Percentiles rank a stretch among this genome's conserved stretches.
These are phyloP conservation scores for Ophiosphaerella herpotricha DNA, from an alignment of 2,329 filamentous ascomycete species.

Conservation along the genomic window DNA sequence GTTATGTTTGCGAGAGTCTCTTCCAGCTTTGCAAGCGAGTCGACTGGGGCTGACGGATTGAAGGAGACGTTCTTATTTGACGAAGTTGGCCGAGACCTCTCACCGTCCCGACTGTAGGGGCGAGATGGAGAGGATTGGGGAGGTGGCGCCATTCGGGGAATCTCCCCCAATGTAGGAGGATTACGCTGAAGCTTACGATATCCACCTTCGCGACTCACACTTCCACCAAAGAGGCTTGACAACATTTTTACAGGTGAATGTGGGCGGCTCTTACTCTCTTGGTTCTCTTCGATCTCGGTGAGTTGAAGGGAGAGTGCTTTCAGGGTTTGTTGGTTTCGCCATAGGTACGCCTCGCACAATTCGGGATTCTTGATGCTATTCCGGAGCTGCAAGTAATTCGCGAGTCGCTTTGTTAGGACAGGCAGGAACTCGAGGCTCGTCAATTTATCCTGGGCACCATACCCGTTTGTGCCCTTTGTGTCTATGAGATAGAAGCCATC, in stretches of 20 bases:
- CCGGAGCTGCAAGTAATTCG: constrained; percentile 72
- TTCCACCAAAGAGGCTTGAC: constrained; percentile 76
- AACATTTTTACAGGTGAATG: constrained; percentile 91
- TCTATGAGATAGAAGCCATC: constrained; percentile 63
- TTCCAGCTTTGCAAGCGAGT: constrained; percentile 70
- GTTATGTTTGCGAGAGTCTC: constrained; percentile 85
- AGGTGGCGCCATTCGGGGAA: constrained; percentile 42
- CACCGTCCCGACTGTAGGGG: constrained; percentile 43
- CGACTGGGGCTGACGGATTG: constrained; percentile 28
- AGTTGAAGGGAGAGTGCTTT: constrained; percentile 68
- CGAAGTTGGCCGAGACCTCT: constrained; percentile 37
- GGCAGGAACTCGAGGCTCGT: constrained; percentile 73
- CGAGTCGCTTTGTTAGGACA: constrained; percentile 73
- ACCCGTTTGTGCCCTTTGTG: constrained; percentile 69
- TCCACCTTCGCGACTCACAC: constrained; percentile 51
- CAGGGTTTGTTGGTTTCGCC: constrained; percentile 77
- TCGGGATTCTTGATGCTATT: constrained; percentile 68
- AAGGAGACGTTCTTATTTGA: constrained; percentile 40
- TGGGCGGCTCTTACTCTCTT: constrained; percentile 66
- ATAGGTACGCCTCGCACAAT: constrained; percentile 71
- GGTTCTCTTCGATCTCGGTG: constrained; percentile 61
- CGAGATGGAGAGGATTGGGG: constrained; percentile 42
- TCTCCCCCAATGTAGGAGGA: constrained; percentile 40
- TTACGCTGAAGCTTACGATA: constrained; percentile 42
- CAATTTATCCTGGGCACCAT: constrained; percentile 74